These are phyloP conservation scores for Parachaetomium inaequale DNA, from an alignment of 495 filamentous ascomycete species.

Conservation along the genomic window DNA sequence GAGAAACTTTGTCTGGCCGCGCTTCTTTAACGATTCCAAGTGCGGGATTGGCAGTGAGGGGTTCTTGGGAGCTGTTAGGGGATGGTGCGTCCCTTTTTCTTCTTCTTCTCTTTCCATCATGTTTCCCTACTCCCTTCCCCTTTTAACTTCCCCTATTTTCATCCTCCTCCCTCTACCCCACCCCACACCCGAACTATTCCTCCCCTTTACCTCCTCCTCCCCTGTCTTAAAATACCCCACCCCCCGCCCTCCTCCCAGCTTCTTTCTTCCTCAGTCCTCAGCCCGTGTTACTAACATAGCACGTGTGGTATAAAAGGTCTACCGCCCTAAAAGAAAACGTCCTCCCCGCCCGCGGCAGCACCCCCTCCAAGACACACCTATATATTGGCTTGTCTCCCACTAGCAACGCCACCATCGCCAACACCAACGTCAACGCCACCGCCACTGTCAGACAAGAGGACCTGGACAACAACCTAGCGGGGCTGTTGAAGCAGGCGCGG, in stretches of 20 bases:
- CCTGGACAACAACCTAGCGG: background rate
- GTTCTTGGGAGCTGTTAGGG: conserved; percentile 8
- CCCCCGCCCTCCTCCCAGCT: no score
- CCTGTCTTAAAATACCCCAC: no score
- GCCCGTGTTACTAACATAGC: no score
- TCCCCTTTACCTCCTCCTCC: no score
- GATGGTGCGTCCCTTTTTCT: conserved; percentile 9
- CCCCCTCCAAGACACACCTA: background rate
- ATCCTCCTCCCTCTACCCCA: background rate
- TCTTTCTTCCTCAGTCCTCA: no score
- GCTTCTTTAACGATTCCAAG: conserved; percentile 17
- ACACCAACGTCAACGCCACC: no score
- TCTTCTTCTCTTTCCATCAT: background rate
- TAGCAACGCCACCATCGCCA: no score
- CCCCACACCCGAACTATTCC: no score
- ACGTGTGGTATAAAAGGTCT: no score
- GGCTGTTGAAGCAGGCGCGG: background rate
- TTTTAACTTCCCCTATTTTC: background rate
- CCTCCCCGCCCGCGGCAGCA: background rate
- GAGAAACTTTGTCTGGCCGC: conserved; percentile 24
- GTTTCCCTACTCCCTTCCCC: background rate
- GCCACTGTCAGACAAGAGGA: no score
- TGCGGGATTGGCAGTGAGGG: conserved; percentile 16
- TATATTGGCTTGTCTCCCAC: background rate
- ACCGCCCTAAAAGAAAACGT: background rate